Conservation (phyloP, 352 stramenopile species). For the Pythium vanterpoolii region DNA sequence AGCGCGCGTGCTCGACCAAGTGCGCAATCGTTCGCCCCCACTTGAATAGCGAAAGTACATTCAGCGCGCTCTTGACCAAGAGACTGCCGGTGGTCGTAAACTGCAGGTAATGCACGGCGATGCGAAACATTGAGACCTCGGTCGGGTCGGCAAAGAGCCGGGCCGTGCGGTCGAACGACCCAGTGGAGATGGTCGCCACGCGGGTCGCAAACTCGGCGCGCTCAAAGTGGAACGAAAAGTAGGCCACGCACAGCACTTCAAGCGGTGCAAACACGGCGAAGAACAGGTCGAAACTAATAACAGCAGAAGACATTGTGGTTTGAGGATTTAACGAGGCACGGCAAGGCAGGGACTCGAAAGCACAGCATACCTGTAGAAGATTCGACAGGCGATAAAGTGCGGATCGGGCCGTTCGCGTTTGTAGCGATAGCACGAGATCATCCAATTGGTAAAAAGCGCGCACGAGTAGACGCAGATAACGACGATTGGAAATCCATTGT, state of each 20-base stretch:
- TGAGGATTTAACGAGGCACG: not conserved
- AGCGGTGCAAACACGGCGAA: slow-evolving; percentile 58
- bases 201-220: slow-evolving; percentile 33
- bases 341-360: too few species aligned
- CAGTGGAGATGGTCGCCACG: slow-evolving; percentile 24
- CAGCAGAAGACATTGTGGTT: not conserved
- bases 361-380: slow-evolving; percentile 11
- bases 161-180: slow-evolving; percentile 34
- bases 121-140: slow-evolving; percentile 37
- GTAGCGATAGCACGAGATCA: slow-evolving; percentile 44
- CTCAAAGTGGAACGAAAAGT: slow-evolving; percentile 42
- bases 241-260: slow-evolving; percentile 36
- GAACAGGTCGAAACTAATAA: slow-evolving; percentile 45
- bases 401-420: slow-evolving; percentile 5
- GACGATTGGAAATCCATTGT: slow-evolving; percentile 37
- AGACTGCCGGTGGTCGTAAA: slow-evolving; percentile 25
- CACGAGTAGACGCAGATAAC: slow-evolving; percentile 38
- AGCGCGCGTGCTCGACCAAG: not conserved
- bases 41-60: slow-evolving; percentile 13
- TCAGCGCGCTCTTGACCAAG: slow-evolving; percentile 32
- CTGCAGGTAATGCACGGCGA: slow-evolving; percentile 43
- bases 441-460: slow-evolving; percentile 40
- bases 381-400: not conserved
- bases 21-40: not conserved
- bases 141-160: slow-evolving; percentile 42